phyloP scores from a whole-genome alignment of 768 basidiomycete species.

The Leccinum ochraceum region DNA sequence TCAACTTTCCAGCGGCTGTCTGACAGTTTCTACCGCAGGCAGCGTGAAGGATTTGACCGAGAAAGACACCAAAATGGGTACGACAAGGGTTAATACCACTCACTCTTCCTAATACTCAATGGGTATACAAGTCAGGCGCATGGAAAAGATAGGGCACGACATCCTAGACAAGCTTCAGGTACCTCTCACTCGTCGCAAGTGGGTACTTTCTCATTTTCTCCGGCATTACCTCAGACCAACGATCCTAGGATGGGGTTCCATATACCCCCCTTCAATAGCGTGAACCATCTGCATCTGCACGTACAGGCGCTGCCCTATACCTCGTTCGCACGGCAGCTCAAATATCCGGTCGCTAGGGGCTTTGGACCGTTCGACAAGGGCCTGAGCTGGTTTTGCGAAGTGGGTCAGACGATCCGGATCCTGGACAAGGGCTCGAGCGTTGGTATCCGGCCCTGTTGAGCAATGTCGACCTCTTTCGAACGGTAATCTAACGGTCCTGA shows the following conservation, averaged over 20 bases:
- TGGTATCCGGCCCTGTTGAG: conserved; percentile 48
- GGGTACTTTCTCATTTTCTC: conserved; percentile 5
- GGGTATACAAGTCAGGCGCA: conserved; percentile 40
- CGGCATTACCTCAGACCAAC: neutral
- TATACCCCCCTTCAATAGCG: conserved; percentile 74
- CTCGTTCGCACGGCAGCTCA: conserved; percentile 36
- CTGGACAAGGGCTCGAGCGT: conserved; percentile 55
- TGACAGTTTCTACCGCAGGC: conserved; percentile 34
- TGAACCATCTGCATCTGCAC: conserved; percentile 76
- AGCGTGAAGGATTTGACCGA: conserved; percentile 52
- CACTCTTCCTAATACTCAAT: conserved; percentile 22
- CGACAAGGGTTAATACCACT: neutral
- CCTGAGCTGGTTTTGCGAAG: conserved; percentile 70
- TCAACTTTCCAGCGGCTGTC: neutral
- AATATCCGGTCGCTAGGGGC: conserved; percentile 52
- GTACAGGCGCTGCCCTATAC: conserved; percentile 69
- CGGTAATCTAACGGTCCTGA: neutral
- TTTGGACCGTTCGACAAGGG: conserved; percentile 54
- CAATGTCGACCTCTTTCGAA: neutral
- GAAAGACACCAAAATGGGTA: conserved; percentile 53
- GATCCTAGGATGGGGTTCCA: conserved; percentile 72
- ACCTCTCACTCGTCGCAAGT: conserved; percentile 49
- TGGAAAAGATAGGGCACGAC: conserved; percentile 52
- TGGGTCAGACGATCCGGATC: conserved; percentile 59
- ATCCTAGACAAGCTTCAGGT: conserved; percentile 51